phyloP scores from a whole-genome alignment of 2,329 filamentous ascomycete genomes.

The Cyphellophora attinorum region DNA sequence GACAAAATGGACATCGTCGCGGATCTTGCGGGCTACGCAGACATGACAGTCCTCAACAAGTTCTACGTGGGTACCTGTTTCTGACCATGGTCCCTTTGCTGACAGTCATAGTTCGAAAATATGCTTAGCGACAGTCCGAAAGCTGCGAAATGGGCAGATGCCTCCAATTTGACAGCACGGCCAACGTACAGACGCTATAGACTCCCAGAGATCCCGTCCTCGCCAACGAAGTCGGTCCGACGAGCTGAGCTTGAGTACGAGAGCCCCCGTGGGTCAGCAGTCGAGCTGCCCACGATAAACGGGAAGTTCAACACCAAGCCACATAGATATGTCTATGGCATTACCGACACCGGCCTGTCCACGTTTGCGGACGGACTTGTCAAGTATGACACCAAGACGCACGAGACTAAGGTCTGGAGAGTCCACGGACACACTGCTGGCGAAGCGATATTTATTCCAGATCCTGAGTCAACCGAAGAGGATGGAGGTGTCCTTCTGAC shows the following conservation, averaged over 20 bases:
- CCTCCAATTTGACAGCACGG: constrained; percentile 22
- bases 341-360: constrained; percentile 34
- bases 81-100: too few relatives aligned
- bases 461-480: constrained; percentile 31
- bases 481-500: constrained; percentile 45
- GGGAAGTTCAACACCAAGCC: constrained; percentile 30
- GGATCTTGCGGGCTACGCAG: constrained; percentile 57
- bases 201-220: constrained; percentile 23
- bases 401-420: constrained; percentile 33
- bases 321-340: constrained; percentile 42
- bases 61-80: too few relatives aligned
- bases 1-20: constrained; percentile 48
- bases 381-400: constrained; percentile 42
- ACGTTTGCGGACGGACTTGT: constrained; percentile 43
- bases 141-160: constrained; percentile 35
- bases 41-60: constrained; percentile 52
- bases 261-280: constrained; percentile 7
- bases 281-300: constrained; percentile 45
- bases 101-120: too few relatives aligned
- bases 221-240: constrained; percentile 5
- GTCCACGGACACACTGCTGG: constrained; percentile 41
- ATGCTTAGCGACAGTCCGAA: constrained; percentile 47
- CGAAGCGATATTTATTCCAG: constrained; percentile 44
- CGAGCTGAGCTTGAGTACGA: constrained; percentile 14
- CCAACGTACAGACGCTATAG: constrained; percentile 27